Evolutionary conservation across 495 filamentous ascomycete species (phyloP), one percentile per base, ranked within the genome.

Genomic region (Aspergillus coremiiformis): DNA sequence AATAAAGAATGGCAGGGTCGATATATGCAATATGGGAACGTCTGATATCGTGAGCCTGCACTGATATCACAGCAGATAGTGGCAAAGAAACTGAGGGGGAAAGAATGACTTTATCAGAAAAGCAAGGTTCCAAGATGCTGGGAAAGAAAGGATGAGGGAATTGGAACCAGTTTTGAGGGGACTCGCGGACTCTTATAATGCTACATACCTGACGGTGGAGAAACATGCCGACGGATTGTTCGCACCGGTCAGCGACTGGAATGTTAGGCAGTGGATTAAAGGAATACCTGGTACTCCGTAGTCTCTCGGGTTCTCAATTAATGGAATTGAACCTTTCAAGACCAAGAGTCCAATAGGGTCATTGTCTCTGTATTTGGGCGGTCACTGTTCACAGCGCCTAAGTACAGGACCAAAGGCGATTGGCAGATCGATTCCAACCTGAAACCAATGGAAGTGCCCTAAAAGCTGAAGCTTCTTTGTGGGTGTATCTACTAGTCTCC

Each of bases 151-250:
- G 7, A 30, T 7, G 27, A 9, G 1, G 8, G 12, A 30, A 8
- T 27, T 8, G 8, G 24, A 8, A 27, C n/a, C n/a, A n/a, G n/a
- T n/a, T n/a, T n/a, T n/a, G n/a, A n/a, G n/a, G n/a, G n/a, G n/a
- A 8, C 8, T 9, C 27, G 27, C 12, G 12, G 27, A 11, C 3
- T 30, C 27, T 30, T 30, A 30, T 30, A 30, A 7, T 30, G 2
- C 27, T 32, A 45, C 52, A 54, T 54, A 54, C 23, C 43, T 54
- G 44, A 45, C 29, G 44, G 52, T 43, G 52, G 52, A 49, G 24
- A 24, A n/a, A 39, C 7, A 30, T 30, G 7, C 3, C 27, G 27
- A 30, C 8, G 8, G 27, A 30, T 9, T 11, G 12, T 30, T n/a
- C 3, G 12, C 27, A 30, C 12, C 27, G 12, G 27, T 1, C 7